Evolutionary conservation across 2,329 filamentous ascomycete genomes (phyloP).

Genomic region (Davidsoniella virescens): DNA sequence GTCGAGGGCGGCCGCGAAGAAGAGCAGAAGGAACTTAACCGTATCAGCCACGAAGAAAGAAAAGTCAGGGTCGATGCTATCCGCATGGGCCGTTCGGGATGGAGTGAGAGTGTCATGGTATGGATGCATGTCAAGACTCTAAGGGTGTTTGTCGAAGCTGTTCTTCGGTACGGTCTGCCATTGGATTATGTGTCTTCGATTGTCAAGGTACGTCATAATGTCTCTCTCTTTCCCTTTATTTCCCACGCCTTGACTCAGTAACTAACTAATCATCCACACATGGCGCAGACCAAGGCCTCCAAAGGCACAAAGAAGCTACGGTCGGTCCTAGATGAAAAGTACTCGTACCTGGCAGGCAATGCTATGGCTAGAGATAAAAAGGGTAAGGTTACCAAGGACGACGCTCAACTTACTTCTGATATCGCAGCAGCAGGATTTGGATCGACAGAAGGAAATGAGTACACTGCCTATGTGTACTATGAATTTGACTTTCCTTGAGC

Average conservation of each 20-base stretch:
- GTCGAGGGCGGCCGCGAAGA: slow-evolving; percentile 79
- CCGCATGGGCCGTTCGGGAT: slow-evolving; percentile 74
- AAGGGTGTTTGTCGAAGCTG: slow-evolving; percentile 91
- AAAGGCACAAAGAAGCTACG: slow-evolving; percentile 71
- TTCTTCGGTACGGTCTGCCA: slow-evolving; percentile 87
- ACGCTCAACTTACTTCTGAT: slow-evolving; percentile 60
- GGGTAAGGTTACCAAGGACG: slow-evolving; percentile 79
- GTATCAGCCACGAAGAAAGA: slow-evolving; percentile 67
- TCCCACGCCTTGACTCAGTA: background rate
- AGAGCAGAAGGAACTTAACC: slow-evolving; percentile 73
- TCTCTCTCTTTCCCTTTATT: background rate
- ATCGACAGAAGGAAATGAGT: slow-evolving; percentile 60
- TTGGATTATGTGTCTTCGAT: slow-evolving; percentile 76
- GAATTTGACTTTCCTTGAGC: slow-evolving; percentile 59
- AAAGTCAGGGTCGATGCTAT: slow-evolving; percentile 89
- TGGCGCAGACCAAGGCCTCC: slow-evolving; percentile 27
- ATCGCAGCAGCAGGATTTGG: slow-evolving; percentile 60
- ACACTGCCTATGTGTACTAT: slow-evolving; percentile 94
- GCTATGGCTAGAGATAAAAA: slow-evolving; percentile 90
- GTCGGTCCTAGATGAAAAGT: slow-evolving; percentile 62
- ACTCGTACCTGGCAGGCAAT: slow-evolving; percentile 86
- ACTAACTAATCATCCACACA: background rate
- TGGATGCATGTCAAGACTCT: slow-evolving; percentile 87
- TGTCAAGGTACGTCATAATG: slow-evolving; percentile 51
- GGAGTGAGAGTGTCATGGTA: slow-evolving; percentile 90